These are phyloP conservation scores for Cladochytrium replicatum DNA, from an alignment of 192 early-diverging fungal species.

Conservation along the genomic window DNA sequence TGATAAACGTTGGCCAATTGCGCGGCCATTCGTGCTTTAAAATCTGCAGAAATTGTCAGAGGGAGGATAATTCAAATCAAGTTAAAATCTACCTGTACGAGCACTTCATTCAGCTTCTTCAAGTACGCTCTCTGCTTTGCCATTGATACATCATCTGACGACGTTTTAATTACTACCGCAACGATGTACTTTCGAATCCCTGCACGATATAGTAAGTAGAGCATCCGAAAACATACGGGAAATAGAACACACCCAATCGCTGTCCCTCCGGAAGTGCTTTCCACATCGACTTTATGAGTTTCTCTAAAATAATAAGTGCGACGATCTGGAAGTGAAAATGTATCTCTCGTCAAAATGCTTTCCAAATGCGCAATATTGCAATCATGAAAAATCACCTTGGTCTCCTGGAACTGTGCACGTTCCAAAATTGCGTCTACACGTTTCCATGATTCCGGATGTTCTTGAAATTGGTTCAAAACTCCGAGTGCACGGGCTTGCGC, in stretches of 20 bases:
- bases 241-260: constrained; percentile 50
- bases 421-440: constrained; percentile 88
- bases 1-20: constrained; percentile 97
- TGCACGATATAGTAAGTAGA: constrained; percentile 11
- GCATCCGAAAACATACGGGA: constrained; percentile 4
- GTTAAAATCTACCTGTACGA: constrained; percentile 71
- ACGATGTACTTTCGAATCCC: constrained; percentile 96
- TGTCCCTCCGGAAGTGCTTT: constrained; percentile 81
- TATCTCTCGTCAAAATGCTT: not conserved
- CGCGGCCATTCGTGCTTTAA: constrained; percentile 99
- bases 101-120: constrained; percentile 89
- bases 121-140: constrained; percentile 68
- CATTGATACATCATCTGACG: constrained; percentile 76
- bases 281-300: constrained; percentile 94
- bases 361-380: not conserved
- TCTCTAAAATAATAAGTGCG: constrained; percentile 87
- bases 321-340: constrained; percentile 56
- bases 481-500: constrained; percentile 83
- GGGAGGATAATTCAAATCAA: not conserved
- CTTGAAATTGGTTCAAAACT: constrained; percentile 86
- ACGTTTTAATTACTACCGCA: constrained; percentile 78
- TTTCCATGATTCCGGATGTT: constrained; percentile 93
- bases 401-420: constrained; percentile 59
- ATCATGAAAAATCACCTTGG: constrained; percentile 59
- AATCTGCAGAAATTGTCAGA: constrained; percentile 46